A percentile compares a stretch with the other conserved stretches of the same genome.
Evolutionary conservation across 352 stramenopile species (phyloP).

Genomic region (Saprolegnia diclina): DNA sequence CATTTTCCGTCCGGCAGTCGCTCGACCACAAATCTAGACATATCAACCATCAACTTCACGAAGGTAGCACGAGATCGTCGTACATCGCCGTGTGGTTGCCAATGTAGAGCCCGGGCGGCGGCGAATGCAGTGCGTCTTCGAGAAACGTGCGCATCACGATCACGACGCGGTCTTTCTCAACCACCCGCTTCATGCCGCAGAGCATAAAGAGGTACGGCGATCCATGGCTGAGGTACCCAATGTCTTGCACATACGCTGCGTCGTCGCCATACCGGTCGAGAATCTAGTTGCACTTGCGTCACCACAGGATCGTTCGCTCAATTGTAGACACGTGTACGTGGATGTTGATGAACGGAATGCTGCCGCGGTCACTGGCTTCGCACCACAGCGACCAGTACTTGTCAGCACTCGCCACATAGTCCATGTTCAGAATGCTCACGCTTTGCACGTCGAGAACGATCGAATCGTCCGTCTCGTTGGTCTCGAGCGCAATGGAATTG

Average conservation of each 20-base stretch:
- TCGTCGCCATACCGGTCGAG: slow-evolving; percentile 5
- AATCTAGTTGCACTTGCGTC: neutral
- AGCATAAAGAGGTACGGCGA: slow-evolving; percentile 8
- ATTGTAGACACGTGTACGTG: neutral
- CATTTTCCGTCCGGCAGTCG: neutral
- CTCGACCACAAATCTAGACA: slow-evolving; percentile 9
- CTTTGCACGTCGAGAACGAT: slow-evolving; percentile 8
- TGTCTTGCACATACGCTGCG: slow-evolving; percentile 1
- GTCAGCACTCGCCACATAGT: neutral
- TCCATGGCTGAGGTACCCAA: neutral
- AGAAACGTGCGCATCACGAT: slow-evolving; percentile 21
- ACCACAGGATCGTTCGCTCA: neutral
- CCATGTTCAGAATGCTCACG: neutral
- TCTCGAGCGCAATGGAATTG: neutral
- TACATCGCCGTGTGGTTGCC: slow-evolving; percentile 6
- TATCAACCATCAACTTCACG: neutral
- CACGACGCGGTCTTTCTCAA: slow-evolving; percentile 12
- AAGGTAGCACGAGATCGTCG: too few relatives aligned
- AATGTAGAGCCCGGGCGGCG: neutral
- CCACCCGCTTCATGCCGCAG: slow-evolving; percentile 9
- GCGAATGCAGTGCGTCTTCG: slow-evolving; percentile 17
- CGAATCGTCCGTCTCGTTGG: neutral
- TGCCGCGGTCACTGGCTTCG: neutral
- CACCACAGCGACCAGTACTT: slow-evolving; percentile 9
- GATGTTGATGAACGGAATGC: slow-evolving; percentile 2